Evolutionary conservation across 352 stramenopile species (phyloP), one percentile per base, ranked within the genome.

Genomic region (Globisporangium polare): DNA sequence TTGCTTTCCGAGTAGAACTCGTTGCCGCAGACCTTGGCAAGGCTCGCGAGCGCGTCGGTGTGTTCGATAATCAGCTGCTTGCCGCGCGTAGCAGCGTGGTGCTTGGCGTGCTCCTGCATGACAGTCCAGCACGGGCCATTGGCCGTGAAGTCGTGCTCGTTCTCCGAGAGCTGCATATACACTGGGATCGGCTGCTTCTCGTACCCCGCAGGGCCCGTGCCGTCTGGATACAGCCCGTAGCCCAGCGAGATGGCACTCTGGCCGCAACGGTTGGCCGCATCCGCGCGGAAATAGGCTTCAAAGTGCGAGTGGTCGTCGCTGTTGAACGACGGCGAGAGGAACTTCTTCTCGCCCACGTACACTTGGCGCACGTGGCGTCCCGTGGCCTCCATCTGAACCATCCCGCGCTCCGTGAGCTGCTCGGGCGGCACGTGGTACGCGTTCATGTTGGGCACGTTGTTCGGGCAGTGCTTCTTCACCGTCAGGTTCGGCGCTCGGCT

Each of bases 131-230:
- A 92, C 5, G 80, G 80, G 5, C 71, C 77, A 51, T 85, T 88
- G 5, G 83, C 83, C 0, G 80, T 88, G 59, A 92, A 92, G 57
- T 92, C 83, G 60, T 88, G 80, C 43, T 92, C 83, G 52, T 84
- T 92, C 77, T 92, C 75, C n/a, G 65, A 75, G 0, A 92, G 61
- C 58, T 92, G 83, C 83, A 92, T 92, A 70, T 77, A 92, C 35
- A 92, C 72, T 0, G 83, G 78, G 50, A 92, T 88, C 1, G 80
- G 80, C 62, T 92, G 83, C 49, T 75, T 77, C 6, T 58, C 45
- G 56, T 85, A 90, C 0, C 78, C 83, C 2, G 77, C 73, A 0
- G 78, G 80, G 0, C 83, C 78, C 0, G 79, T 90, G 26, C 80
- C 80, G 15, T 89, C 76, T 0, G 83, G 83, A 53, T 92, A 92